Evolutionary conservation across 192 early-diverging fungal genomes (phyloP).

Genomic region (Martensiomyces pterosporus): DNA sequence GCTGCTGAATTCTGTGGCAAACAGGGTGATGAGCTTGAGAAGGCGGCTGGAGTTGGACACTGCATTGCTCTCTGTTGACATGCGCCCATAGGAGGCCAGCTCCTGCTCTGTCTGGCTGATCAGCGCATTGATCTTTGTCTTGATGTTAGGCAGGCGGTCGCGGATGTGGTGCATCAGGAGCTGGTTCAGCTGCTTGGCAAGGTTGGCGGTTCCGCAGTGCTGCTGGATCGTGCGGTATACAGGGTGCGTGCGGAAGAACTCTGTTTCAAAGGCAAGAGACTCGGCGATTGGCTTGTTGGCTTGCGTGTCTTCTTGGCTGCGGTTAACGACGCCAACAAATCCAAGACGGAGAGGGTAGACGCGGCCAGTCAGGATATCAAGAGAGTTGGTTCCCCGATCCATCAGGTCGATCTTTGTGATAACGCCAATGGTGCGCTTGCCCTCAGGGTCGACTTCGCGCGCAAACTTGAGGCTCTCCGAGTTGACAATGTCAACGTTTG

Average conservation of each 20-base stretch:
- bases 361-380: conserved; percentile 73
- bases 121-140: conserved; percentile 67
- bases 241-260: conserved; percentile 68
- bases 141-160: conserved; percentile 72
- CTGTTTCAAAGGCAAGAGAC: conserved; percentile 59
- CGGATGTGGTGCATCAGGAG: conserved; percentile 76
- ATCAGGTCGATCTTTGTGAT: conserved; percentile 82
- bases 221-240: conserved; percentile 68
- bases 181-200: conserved; percentile 67
- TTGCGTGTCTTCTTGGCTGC: conserved; percentile 76
- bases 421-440: conserved; percentile 73
- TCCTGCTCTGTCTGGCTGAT: conserved; percentile 78
- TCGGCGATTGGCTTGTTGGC: conserved; percentile 68
- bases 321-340: conserved; percentile 79
- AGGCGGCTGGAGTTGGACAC: conserved; percentile 50
- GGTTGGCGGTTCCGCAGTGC: conserved; percentile 68
- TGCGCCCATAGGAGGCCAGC: conserved; percentile 62
- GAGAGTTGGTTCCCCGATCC: conserved; percentile 78
- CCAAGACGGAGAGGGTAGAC: conserved; percentile 75
- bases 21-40: conserved; percentile 68
- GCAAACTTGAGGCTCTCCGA: conserved; percentile 82
- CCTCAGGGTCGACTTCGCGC: conserved; percentile 79
- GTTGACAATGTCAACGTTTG: conserved; percentile 77
- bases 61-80: conserved; percentile 16
- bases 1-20: conserved; percentile 70